phyloP scores from a whole-genome alignment of 345 rosid genomes.

The Anacardium occidentale region DNA sequence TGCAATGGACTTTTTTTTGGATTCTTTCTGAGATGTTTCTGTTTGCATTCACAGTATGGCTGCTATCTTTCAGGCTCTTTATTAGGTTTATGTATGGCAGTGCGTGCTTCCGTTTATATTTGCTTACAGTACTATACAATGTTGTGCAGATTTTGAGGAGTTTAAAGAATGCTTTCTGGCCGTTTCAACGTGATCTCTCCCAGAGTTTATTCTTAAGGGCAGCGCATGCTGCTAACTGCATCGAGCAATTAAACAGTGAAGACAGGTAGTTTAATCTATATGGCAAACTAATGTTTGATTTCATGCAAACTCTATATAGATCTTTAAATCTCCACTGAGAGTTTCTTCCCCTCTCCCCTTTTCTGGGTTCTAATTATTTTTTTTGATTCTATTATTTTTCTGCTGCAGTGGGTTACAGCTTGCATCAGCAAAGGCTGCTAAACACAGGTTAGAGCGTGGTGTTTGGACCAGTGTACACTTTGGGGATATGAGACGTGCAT shows the following conservation, averaged over 20 bases:
- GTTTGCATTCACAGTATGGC: too few relatives aligned
- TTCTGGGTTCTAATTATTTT: not conserved
- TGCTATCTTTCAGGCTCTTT: not conserved
- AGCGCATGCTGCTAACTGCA: conserved; percentile 50
- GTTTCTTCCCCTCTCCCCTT: not conserved
- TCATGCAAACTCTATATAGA: not conserved
- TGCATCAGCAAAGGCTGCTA: conserved; percentile 62
- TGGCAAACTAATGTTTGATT: conserved; percentile 4
- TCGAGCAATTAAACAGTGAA: conserved; percentile 35
- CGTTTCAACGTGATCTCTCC: conserved; percentile 50
- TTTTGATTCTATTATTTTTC: not conserved
- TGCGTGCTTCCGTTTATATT: not conserved
- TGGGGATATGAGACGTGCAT: conserved; percentile 64
- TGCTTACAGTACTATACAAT: not conserved
- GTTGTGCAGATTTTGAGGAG: conserved; percentile 42
- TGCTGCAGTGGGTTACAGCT: conserved; percentile 47
- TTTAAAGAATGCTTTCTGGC: conserved; percentile 70
- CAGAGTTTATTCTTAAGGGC: conserved; percentile 58
- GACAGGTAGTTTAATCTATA: conserved; percentile 36
- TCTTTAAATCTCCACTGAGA: not conserved
- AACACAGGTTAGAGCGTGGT: conserved; percentile 54
- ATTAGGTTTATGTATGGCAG: not conserved
- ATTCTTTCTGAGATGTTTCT: not conserved
- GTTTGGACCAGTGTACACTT: conserved; percentile 50
- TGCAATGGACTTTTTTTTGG: not conserved